Base-by-base conservation (phyloP, 495 filamentous ascomycete genomes). In the Aspergillus ostianus region DNA sequence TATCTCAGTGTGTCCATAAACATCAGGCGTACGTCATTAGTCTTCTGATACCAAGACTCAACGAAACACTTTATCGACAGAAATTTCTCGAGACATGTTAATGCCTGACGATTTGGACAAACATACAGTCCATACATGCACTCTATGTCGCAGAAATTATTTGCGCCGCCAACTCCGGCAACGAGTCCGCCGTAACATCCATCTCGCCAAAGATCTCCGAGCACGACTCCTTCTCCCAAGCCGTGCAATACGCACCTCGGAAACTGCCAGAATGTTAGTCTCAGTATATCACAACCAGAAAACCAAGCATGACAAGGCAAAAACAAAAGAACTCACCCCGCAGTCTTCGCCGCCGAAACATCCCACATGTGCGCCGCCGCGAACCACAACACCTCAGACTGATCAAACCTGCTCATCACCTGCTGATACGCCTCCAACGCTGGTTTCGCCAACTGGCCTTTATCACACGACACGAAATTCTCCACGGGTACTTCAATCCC, bases 341-440 rank as follows among this genome's bases (percentile, higher is more conserved):
- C 68, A 26, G 56, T 60, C 58, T 61, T 72, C 13, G 73, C 73
- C 1, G 72, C 72, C 6, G 65, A 63, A 15, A 71, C 70, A 67
- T 77, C 73, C 73, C 73, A 77, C 72, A 74, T 73, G 63, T 77
- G 73, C 47, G 73, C 73, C 23, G 73, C 73, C 2, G 68, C 73
- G 56, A 75, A 73, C 70, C 70, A 73, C 55, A 61, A 61, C 36
- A 57, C 53, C 27, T 67, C 65, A 1, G 51, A 50, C 2, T 32
- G 19, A 1, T 27, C 59, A 32, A 70, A 67, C 47, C 55, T 36
- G 9, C 61, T 59, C 23, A 72, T 50, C 36, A 64, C 57, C 21
- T 67, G 63, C 47, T 51, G 55, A 59, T 79, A 78, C 3, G 70
- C 69, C 12, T 41, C 66, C 21, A 73, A 47, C 0, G 69, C 67